These are phyloP conservation scores for Ceratobasidium sp. DNA, from an alignment of 1,284 basidiomycete species.

Conservation along the genomic window DNA sequence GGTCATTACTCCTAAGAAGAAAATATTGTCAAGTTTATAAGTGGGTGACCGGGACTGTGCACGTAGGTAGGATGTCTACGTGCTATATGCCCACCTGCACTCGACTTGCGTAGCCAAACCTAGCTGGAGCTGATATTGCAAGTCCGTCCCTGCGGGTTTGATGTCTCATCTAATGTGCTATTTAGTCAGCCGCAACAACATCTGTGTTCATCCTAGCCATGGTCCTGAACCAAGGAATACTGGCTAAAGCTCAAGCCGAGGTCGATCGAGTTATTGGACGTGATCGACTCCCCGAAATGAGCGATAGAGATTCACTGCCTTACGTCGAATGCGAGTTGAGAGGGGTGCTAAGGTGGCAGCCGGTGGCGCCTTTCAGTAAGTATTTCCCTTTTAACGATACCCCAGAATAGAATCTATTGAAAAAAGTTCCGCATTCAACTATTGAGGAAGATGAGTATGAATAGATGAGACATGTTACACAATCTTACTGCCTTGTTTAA, in stretches of 20 bases:
- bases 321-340: slow-evolving; percentile 23
- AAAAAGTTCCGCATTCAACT: too few species aligned
- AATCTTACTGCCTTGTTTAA: too few species aligned
- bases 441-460: too few species aligned
- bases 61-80: not conserved
- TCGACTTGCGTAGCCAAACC: not conserved
- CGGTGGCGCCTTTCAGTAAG: slow-evolving; percentile 34
- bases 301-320: slow-evolving; percentile 12
- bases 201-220: slow-evolving; percentile 32
- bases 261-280: slow-evolving; percentile 30
- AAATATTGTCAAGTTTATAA: slow-evolving; percentile 1
- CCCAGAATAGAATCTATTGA: not conserved
- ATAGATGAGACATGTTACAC: too few species aligned
- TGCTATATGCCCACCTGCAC: not conserved
- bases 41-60: slow-evolving; percentile 30
- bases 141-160: not conserved
- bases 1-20: not conserved
- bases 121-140: slow-evolving; percentile 31
- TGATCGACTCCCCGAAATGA: slow-evolving; percentile 33
- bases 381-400: not conserved
- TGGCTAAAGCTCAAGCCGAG: slow-evolving; percentile 29
- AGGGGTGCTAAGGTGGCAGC: slow-evolving; percentile 28
- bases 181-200: not conserved
- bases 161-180: not conserved
- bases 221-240: slow-evolving; percentile 32